Base-by-base conservation (phyloP, 1,284 basidiomycete genomes). In the Apiotrichum montevideense region DNA sequence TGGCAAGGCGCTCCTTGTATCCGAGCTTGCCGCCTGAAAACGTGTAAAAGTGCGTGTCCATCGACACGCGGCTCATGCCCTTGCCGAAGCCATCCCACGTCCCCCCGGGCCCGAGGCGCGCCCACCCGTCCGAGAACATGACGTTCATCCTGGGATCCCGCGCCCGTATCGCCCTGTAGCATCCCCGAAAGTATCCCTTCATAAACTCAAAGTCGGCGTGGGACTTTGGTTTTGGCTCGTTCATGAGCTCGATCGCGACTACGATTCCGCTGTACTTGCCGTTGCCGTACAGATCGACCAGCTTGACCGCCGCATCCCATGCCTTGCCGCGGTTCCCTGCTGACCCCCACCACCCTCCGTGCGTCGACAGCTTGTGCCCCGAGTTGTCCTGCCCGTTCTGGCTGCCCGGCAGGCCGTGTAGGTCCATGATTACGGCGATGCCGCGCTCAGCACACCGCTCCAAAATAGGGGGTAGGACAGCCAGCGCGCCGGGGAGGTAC, bases 331-430 rank as follows among this genome's bases (percentile, higher is more conserved):
- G 11, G 46, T 35, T n/a, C 13, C 34, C 46, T 56, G 80, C 77
- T 56, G 83, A 81, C 3, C 80, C 80, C 14, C 88, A 85, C 92
- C 91, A 96, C 37, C 77, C 13, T 7, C 37, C 65, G 9, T 87
- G 86, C 15, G 77, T 64, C 55, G 78, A 33, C 14, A 47, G 10
- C 6, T n/a, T 81, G 42, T 86, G 85, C 4, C 91, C 91, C 11
- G 87, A 89, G 76, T 91, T 91, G 75, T 92, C 90, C 56, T 85
- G 90, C 6, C 78, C 77, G 66, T 82, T 91, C 77, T 93, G 87
- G 64, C 85, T 87, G 21, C 88, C 90, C 0, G 89, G 89, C 21
- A 83, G 87, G 52, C 89, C 88, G 70, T 93, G 90, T n/a, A 78
- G 61, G 57, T 78, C 72, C 37, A 76, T 61, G 52, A 95, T 84